Base-by-base conservation (phyloP, 169 alveolate species). In the Sarcocystis neurona region DNA sequence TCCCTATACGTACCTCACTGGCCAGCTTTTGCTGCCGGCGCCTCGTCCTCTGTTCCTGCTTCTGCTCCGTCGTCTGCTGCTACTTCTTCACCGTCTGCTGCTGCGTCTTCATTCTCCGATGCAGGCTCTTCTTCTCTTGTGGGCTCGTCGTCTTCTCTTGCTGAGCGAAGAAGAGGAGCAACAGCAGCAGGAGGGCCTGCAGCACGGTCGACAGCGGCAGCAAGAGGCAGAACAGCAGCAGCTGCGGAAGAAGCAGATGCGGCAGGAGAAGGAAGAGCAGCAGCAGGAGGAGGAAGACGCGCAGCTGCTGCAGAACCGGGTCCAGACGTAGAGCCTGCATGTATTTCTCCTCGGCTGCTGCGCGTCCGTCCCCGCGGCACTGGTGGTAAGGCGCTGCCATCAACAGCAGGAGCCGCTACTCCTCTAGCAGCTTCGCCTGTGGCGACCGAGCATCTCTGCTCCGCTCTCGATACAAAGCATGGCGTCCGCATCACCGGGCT, bases 401-500 rank as follows among this genome's bases (percentile, higher is more conserved):
- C n/a, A n/a, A n/a, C n/a, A n/a, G n/a, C n/a, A n/a, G n/a, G n/a
- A n/a, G n/a, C n/a, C n/a, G n/a, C n/a, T n/a, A n/a, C n/a, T n/a
- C n/a, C n/a, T n/a, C n/a, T n/a, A n/a, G n/a, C n/a, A n/a, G n/a
- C n/a, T n/a, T n/a, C n/a, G n/a, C n/a, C n/a, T n/a, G n/a, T n/a
- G n/a, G n/a, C n/a, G n/a, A n/a, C n/a, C n/a, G n/a, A n/a, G 34
- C 82, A 72, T 37, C 39, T 72, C 56, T 72, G 82, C 27, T 30
- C 32, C 30, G 18, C 37, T 32, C 4, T 5, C 37, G 82, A 72
- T 37, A n/a, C 58, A n/a, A 39, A 15, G 56, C 41, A 72, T 53
- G 82, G 82, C 56, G 53, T 72, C 56, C 82, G 82, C 56, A 39
- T 72, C 56, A 39, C 32, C 34, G 1, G 56, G 47, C 82, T 72